phyloP scores from a whole-genome alignment of 2,329 filamentous ascomycete genomes.

The Chalaropsis ovoidea region DNA sequence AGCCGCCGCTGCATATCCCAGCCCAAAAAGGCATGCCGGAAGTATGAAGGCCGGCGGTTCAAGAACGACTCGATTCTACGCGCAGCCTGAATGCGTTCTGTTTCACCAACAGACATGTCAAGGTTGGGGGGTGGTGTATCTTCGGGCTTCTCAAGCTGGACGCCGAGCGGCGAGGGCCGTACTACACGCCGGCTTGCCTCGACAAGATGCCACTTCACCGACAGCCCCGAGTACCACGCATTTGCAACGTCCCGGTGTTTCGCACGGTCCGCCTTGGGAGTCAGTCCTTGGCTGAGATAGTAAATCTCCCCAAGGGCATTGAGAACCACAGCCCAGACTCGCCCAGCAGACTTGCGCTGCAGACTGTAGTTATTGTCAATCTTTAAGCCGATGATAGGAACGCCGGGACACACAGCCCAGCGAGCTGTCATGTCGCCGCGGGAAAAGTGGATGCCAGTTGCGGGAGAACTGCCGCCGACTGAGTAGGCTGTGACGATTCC shows the following conservation, averaged over 20 bases:
- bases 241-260: conserved; percentile 48
- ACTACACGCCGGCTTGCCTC: conserved; percentile 66
- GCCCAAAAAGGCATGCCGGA: conserved; percentile 64
- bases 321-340: conserved; percentile 84
- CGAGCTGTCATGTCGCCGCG: conserved; percentile 74
- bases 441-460: conserved; percentile 46
- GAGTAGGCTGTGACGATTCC: conserved; percentile 77
- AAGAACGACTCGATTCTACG: conserved; percentile 71
- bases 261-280: conserved; percentile 41
- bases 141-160: conserved; percentile 46
- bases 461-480: conserved; percentile 45
- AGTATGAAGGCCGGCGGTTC: conserved; percentile 62
- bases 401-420: conserved; percentile 85
- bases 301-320: conserved; percentile 90
- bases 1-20: conserved; percentile 88
- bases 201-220: conserved; percentile 68
- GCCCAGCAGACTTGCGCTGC: conserved; percentile 56
- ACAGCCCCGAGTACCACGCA: conserved; percentile 72
- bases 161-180: conserved; percentile 61
- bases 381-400: conserved; percentile 74
- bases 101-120: conserved; percentile 39
- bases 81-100: conserved; percentile 66
- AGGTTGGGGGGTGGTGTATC: conserved; percentile 14
- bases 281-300: conserved; percentile 65
- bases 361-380: conserved; percentile 74